A percentile compares a stretch with the other conserved stretches of the same genome.
phyloP scores from a whole-genome alignment of 768 basidiomycete genomes.

The Tulasnella sp. region DNA sequence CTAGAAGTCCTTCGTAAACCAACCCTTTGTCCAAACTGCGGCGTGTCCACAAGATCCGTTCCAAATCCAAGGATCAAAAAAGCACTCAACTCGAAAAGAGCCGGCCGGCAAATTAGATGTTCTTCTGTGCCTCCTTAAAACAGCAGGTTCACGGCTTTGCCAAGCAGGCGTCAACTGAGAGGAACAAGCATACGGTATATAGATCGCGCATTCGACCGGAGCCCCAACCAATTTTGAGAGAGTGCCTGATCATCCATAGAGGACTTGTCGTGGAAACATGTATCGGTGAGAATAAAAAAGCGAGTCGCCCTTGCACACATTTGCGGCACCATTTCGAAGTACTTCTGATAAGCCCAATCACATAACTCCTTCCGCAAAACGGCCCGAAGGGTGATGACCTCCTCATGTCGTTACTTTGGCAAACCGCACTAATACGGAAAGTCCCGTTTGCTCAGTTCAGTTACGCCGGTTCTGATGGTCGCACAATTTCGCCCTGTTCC shows the following conservation, averaged over 20 bases:
- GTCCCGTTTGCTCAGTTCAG: not conserved
- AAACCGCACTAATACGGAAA: not conserved
- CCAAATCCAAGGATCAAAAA: not conserved
- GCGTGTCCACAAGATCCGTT: not conserved
- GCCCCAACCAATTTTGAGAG: not conserved
- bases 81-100: not conserved
- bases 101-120: not conserved
- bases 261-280: not conserved
- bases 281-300: not conserved
- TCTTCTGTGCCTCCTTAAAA: not conserved
- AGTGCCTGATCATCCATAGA: constrained; percentile 4
- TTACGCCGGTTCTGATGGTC: not conserved
- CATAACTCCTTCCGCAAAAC: not conserved
- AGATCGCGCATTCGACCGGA: not conserved
- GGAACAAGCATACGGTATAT: constrained; percentile 6
- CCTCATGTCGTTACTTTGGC: not conserved
- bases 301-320: not conserved
- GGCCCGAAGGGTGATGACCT: not conserved
- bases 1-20: not conserved
- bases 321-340: not conserved
- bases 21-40: not conserved
- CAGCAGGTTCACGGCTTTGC: not conserved
- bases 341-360: not conserved
- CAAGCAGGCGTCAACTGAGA: constrained; percentile 17
- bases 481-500: not conserved